Percentiles rank a stretch among this genome's conserved stretches.
Evolutionary conservation across 148 eudicot genomes (phyloP).

Genomic region (Rhododendron simsii): DNA sequence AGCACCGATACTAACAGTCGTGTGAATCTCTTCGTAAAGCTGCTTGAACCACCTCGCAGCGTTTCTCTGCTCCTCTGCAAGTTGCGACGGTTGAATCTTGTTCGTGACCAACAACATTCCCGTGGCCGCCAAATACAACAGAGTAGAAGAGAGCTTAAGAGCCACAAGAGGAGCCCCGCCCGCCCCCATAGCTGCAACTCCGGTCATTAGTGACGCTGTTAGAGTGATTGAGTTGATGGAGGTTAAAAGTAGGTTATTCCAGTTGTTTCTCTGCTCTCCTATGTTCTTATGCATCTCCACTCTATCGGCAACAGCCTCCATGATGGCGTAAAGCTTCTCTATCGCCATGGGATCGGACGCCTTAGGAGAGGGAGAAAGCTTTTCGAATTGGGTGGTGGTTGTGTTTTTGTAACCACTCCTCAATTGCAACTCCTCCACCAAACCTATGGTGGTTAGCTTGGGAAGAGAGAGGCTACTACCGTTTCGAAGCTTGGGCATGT

Average conservation of each 20-base stretch:
- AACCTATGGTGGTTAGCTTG: not conserved
- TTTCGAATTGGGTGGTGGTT: not conserved
- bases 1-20: slow-evolving; percentile 17
- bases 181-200: slow-evolving; percentile 19
- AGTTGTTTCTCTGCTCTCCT: slow-evolving; percentile 38
- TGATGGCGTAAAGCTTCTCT: slow-evolving; percentile 22
- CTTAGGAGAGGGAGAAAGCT: not conserved
- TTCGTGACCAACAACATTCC: slow-evolving; percentile 46
- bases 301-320: slow-evolving; percentile 29
- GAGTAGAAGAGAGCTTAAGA: slow-evolving; percentile 38
- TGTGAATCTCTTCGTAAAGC: slow-evolving; percentile 28
- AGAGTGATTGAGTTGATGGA: slow-evolving; percentile 64
- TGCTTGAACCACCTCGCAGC: slow-evolving; percentile 44
- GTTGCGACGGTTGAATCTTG: slow-evolving; percentile 70
- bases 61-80: slow-evolving; percentile 67
- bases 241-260: slow-evolving; percentile 56
- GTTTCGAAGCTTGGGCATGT: not conserved
- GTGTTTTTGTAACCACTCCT: no score
- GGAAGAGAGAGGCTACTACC: not conserved
- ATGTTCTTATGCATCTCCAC: slow-evolving; percentile 45
- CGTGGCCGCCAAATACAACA: slow-evolving; percentile 43
- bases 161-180: slow-evolving; percentile 12
- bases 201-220: slow-evolving; percentile 54
- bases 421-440: no score
- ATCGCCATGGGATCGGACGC: not conserved